Evolutionary conservation across 768 basidiomycete species (phyloP), one percentile per base, ranked within the genome.

Genomic region (Kwoniella sp.): DNA sequence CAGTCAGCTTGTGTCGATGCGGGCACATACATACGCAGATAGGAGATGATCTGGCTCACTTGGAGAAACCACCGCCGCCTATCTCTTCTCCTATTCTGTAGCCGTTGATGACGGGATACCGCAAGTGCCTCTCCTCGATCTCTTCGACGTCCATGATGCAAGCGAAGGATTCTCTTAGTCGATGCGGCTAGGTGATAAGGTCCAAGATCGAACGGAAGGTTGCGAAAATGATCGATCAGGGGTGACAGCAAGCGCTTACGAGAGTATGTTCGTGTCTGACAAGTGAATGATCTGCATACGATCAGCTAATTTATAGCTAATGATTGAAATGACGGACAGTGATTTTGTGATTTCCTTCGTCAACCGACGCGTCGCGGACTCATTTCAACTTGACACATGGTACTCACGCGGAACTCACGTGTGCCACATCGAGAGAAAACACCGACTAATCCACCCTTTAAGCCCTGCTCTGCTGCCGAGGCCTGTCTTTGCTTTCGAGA

Each of bases 41-140:
- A 8, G 12, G 15, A 12, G 31, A 41, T 45, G 53, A 9, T 47
- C 15, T 7, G 23, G 82, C 87, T 78, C 67, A 91, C 92, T 84
- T 89, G 52, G 92, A 90, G 80, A 93, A 94, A 15, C 89, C 91
- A 22, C 92, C 92, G 1, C 91, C 90, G 8, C 92, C 92, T 48
- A 94, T 89, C 78, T 89, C 86, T 67, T 89, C 83, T 2, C 89
- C 82, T 15, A 93, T 83, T 26, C 87, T 82, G 77, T 85, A 93
- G 22, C 91, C 91, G 15, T 69, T 34, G 13, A 79, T 66, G n/a
- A 53, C 29, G 1, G 75, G 74, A 56, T 75, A 79, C 28, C 45
- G 28, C 23, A 63, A 30, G 29, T 57, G 60, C 4, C 28, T 50
- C 20, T 59, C 17, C 20, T 57, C 34, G 1, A 31, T 37, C 29